Evolutionary conservation across 1,284 basidiomycete species (phyloP).

Genomic region (Sporisorium scitamineum): DNA sequence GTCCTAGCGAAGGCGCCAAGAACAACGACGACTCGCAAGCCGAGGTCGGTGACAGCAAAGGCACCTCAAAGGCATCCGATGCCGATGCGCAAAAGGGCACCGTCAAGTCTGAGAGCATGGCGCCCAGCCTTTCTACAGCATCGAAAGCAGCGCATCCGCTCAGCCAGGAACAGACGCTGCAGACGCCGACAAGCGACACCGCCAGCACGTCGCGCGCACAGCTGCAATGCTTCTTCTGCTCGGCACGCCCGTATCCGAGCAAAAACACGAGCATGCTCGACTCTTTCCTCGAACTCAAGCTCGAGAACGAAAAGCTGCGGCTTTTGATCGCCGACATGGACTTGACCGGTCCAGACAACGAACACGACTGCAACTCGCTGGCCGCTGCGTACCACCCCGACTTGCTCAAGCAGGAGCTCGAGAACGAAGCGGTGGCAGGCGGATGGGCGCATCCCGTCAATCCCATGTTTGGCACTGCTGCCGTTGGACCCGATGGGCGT

Average conservation of each 20-base stretch:
- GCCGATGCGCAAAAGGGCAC: constrained; percentile 20
- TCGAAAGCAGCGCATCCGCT: constrained; percentile 41
- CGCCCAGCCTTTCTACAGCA: constrained; percentile 15
- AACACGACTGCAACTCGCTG: constrained; percentile 26
- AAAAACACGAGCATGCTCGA: constrained; percentile 65
- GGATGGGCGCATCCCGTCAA: constrained; percentile 36
- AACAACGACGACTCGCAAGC: constrained; percentile 12
- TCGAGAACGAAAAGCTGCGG: constrained; percentile 64
- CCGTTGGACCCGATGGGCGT: constrained; percentile 38
- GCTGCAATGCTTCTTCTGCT: constrained; percentile 63
- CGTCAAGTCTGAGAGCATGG: constrained; percentile 39
- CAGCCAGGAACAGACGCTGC: constrained; percentile 40
- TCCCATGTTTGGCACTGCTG: constrained; percentile 40
- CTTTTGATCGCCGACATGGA: constrained; percentile 51
- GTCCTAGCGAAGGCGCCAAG: constrained; percentile 12
- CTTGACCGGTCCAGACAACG: constrained; percentile 34
- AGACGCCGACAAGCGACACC: constrained; percentile 44
- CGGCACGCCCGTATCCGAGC: constrained; percentile 58
- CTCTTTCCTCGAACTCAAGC: constrained; percentile 64
- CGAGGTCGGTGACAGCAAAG: constrained; percentile 2
- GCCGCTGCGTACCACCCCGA: constrained; percentile 48
- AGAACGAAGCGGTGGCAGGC: constrained; percentile 27
- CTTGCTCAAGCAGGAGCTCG: constrained; percentile 50
- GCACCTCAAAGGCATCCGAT: constrained; percentile 9
- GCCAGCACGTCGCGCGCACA: constrained; percentile 25